A percentile compares a stretch with the other conserved stretches of the same genome.
Evolutionary conservation across 345 rosid genomes (phyloP).

Genomic region (Zanthoxylum bungeanum): DNA sequence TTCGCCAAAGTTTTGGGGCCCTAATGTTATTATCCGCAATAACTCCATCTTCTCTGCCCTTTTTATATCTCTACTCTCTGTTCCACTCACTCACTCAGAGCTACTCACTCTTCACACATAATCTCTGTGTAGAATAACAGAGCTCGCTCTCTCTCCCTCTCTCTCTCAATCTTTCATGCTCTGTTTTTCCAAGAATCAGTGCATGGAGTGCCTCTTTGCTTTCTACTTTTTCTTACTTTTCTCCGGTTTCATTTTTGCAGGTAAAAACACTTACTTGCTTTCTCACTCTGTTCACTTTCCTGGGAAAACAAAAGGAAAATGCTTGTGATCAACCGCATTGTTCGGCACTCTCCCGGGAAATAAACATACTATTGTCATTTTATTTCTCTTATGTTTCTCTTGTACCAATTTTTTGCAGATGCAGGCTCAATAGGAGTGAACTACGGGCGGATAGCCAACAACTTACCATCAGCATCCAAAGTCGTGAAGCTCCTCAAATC

Average conservation of each 20-base stretch:
- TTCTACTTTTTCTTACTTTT: conserved; percentile 1
- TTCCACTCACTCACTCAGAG: background rate
- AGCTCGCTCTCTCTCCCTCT: no score
- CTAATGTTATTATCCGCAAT: background rate
- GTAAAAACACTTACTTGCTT: conserved; percentile 9
- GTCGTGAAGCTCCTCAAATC: conserved; percentile 73
- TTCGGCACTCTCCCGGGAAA: background rate
- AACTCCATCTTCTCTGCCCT: background rate
- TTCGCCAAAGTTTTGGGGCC: background rate
- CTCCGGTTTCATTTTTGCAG: conserved; percentile 23
- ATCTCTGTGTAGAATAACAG: no score
- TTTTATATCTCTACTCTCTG: background rate
- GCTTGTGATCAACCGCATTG: background rate
- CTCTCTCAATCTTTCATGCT: background rate
- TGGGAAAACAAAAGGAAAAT: background rate
- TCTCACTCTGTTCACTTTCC: background rate
- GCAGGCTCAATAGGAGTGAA: conserved; percentile 85
- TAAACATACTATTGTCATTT: background rate
- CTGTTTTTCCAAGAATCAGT: background rate
- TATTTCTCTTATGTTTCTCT: background rate
- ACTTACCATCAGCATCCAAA: conserved; percentile 70
- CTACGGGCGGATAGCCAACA: conserved; percentile 82
- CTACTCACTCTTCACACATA: background rate
- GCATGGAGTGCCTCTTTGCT: conserved; percentile 24
- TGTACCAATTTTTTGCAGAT: conserved; percentile 38